Conservation (phyloP, 2,329 filamentous ascomycete genomes). For the Geosmithia morbida region DNA sequence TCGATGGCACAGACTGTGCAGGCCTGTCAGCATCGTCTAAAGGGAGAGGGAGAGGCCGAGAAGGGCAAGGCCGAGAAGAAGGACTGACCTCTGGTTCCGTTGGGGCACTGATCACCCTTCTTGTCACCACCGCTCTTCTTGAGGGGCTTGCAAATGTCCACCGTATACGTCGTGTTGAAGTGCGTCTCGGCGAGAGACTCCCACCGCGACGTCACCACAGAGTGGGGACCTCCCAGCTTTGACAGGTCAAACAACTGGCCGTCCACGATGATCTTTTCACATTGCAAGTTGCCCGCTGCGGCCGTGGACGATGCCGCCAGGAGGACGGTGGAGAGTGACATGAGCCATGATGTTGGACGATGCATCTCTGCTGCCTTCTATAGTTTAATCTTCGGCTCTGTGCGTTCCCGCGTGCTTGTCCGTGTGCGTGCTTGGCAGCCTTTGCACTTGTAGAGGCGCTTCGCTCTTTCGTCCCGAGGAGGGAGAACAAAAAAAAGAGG, state of each 20-base stretch:
- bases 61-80: not conserved
- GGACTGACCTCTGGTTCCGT: slow-evolving; percentile 49
- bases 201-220: slow-evolving; percentile 45
- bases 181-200: slow-evolving; percentile 34
- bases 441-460: too few species aligned
- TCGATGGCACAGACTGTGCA: slow-evolving; percentile 62
- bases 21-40: too few species aligned
- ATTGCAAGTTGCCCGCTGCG: slow-evolving; percentile 37
- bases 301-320: slow-evolving; percentile 21
- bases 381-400: too few species aligned
- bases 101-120: slow-evolving; percentile 48
- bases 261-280: slow-evolving; percentile 45
- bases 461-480: too few species aligned
- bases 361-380: not conserved
- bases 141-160: slow-evolving; percentile 61
- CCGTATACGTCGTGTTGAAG: slow-evolving; percentile 63
- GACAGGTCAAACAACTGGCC: slow-evolving; percentile 49
- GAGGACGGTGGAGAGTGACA: slow-evolving; percentile 11
- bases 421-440: too few species aligned
- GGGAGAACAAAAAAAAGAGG: too few species aligned
- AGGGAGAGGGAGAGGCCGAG: not conserved
- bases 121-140: slow-evolving; percentile 42
- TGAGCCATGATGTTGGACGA: not conserved
- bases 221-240: slow-evolving; percentile 50
- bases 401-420: too few species aligned